Conservation (phyloP, 768 basidiomycete species). For the Leccinum pellstonianum region DNA sequence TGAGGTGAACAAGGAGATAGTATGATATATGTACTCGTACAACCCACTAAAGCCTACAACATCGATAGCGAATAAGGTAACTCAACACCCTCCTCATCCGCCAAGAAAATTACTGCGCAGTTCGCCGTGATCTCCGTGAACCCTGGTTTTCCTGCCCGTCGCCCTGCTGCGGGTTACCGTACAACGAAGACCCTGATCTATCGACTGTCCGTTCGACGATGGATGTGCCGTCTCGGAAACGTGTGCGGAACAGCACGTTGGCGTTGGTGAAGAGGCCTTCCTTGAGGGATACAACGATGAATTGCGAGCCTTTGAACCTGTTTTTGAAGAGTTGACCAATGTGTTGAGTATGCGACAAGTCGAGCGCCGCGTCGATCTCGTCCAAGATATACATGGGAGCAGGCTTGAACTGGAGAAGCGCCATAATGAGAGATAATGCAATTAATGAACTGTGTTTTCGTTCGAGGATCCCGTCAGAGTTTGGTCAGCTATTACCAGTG, state of each 20-base stretch:
- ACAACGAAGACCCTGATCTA: slow-evolving; percentile 52
- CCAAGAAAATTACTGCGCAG: not conserved
- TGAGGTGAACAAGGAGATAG: not conserved
- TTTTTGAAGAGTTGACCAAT: slow-evolving; percentile 98
- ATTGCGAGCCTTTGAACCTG: slow-evolving; percentile 96
- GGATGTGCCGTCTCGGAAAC: slow-evolving; percentile 92
- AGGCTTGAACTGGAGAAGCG: slow-evolving; percentile 97
- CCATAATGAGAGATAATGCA: slow-evolving; percentile 97
- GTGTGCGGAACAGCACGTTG: slow-evolving; percentile 90
- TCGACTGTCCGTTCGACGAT: slow-evolving; percentile 81
- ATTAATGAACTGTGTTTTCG: slow-evolving; percentile 78
- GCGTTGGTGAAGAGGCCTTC: slow-evolving; percentile 98
- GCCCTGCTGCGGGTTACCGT: slow-evolving; percentile 23
- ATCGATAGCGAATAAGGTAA: slow-evolving; percentile 2
- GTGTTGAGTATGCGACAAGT: slow-evolving; percentile 94
- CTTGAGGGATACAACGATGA: slow-evolving; percentile 96
- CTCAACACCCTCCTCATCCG: not conserved
- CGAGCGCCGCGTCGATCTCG: slow-evolving; percentile 97
- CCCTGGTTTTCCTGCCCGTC: slow-evolving; percentile 11
- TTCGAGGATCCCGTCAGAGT: slow-evolving; percentile 1
- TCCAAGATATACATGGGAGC: slow-evolving; percentile 99
- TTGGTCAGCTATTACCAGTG: not conserved
- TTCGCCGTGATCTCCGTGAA: slow-evolving; percentile 23
- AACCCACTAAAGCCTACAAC: slow-evolving; percentile 17
- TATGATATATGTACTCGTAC: slow-evolving; percentile 1